phyloP scores from a whole-genome alignment of 352 stramenopile species.

The Phytophthora multivora region DNA sequence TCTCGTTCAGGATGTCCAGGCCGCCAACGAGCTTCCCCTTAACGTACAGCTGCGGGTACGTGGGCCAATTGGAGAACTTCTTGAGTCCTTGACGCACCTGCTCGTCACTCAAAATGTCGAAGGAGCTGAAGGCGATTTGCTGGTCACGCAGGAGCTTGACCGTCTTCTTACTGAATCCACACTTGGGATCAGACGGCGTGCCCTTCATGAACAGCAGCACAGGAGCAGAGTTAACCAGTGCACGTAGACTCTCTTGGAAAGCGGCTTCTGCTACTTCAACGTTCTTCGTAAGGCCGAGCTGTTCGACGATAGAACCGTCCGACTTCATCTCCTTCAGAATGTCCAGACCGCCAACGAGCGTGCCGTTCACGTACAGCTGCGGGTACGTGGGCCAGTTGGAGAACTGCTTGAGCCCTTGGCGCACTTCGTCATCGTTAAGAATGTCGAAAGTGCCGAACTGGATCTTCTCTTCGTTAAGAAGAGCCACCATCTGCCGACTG shows the following conservation, averaged over 20 bases:
- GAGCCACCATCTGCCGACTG: conserved; percentile 92
- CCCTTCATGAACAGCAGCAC: conserved; percentile 98
- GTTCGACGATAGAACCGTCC: conserved; percentile 78
- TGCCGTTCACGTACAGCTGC: conserved; percentile 97
- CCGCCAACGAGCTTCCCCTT: conserved; percentile 93
- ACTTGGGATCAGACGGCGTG: conserved; percentile 88
- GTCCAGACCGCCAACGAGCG: conserved; percentile 96
- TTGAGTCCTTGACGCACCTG: conserved; percentile 97
- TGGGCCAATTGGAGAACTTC: conserved; percentile 96
- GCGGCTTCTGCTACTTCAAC: conserved; percentile 76
- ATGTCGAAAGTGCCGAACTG: conserved; percentile 98
- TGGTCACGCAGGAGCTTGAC: conserved; percentile 91
- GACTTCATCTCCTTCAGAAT: conserved; percentile 97
- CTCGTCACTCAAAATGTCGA: conserved; percentile 94
- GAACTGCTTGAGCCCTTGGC: conserved; percentile 96
- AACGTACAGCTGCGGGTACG: conserved; percentile 97
- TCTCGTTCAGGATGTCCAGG: conserved; percentile 96
- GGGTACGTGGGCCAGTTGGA: conserved; percentile 99
- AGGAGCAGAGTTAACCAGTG: conserved; percentile 86
- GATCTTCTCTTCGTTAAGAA: conserved; percentile 93
- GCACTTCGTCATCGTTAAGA: conserved; percentile 94
- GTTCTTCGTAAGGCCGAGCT: conserved; percentile 77
- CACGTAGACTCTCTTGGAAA: conserved; percentile 86
- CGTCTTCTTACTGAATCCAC: conserved; percentile 95
- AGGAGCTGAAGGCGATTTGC: conserved; percentile 93